A percentile compares a stretch with the other conserved stretches of the same genome.
These are phyloP conservation scores for Neonectria punicea DNA, from an alignment of 2,329 filamentous ascomycete genomes.

Conservation along the genomic window DNA sequence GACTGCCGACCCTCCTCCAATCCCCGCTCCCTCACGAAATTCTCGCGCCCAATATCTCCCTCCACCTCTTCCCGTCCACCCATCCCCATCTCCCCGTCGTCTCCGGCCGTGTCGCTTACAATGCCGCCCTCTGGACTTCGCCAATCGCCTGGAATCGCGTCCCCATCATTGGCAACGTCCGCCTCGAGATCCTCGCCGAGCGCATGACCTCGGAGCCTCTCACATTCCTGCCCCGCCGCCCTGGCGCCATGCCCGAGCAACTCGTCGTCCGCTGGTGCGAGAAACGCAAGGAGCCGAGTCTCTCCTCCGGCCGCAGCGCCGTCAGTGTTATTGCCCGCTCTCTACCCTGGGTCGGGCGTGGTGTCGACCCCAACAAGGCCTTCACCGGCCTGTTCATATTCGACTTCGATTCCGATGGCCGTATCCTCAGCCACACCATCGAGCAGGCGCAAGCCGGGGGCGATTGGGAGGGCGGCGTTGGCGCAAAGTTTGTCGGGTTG, in stretches of 20 bases:
- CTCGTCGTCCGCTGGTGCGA: slow-evolving; percentile 89
- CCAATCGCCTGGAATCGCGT: slow-evolving; percentile 96
- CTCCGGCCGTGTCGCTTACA: slow-evolving; percentile 88
- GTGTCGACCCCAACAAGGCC: slow-evolving; percentile 71
- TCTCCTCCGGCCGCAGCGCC: slow-evolving; percentile 37
- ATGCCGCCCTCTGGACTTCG: slow-evolving; percentile 93
- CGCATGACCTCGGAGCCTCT: slow-evolving; percentile 77
- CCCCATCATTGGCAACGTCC: slow-evolving; percentile 89
- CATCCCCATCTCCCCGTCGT: slow-evolving; percentile 93
- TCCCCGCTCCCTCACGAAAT: slow-evolving; percentile 78
- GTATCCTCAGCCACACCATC: slow-evolving; percentile 89
- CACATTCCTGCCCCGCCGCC: slow-evolving; percentile 57
- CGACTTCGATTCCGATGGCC: slow-evolving; percentile 89
- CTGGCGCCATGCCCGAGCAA: slow-evolving; percentile 76
- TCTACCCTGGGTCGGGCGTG: slow-evolving; percentile 46
- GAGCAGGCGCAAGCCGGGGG: slow-evolving; percentile 89
- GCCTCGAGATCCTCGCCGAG: slow-evolving; percentile 87
- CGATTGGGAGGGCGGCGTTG: slow-evolving; percentile 83
- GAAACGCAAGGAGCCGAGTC: slow-evolving; percentile 45
- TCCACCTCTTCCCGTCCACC: slow-evolving; percentile 78
- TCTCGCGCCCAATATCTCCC: slow-evolving; percentile 77
- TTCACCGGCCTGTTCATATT: slow-evolving; percentile 96
- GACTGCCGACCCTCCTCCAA: slow-evolving; percentile 73
- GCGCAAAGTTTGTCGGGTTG: slow-evolving; percentile 85
- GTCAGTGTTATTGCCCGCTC: slow-evolving; percentile 57